These are phyloP conservation scores for Grosmannia huntii DNA, from an alignment of 2,329 filamentous ascomycete species.

Conservation along the genomic window DNA sequence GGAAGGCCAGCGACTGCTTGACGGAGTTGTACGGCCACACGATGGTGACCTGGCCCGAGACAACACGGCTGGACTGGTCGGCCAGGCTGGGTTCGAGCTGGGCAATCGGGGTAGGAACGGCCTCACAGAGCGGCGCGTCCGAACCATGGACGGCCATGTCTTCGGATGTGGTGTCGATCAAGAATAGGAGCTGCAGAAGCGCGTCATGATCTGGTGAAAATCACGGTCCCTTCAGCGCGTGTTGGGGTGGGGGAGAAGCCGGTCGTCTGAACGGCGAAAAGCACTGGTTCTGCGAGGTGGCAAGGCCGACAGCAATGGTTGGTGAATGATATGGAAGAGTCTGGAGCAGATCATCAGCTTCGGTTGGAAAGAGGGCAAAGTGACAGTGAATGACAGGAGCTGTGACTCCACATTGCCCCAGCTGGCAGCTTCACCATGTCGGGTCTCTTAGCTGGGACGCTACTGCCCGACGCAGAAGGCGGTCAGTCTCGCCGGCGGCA, in stretches of 20 bases:
- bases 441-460: not conserved
- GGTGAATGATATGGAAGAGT: not conserved
- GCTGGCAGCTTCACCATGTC: not conserved
- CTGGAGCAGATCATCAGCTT: not conserved
- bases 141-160: not conserved
- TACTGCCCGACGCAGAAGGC: not conserved
- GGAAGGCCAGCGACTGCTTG: conserved; percentile 58
- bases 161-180: not conserved
- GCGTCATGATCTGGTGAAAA: not conserved
- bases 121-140: conserved; percentile 7
- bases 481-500: not conserved
- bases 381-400: not conserved
- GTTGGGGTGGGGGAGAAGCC: not conserved
- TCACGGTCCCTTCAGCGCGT: not conserved
- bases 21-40: conserved; percentile 86
- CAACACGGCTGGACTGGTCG: conserved; percentile 25
- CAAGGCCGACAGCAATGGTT: not conserved
- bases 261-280: not conserved
- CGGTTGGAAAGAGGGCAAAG: not conserved
- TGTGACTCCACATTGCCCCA: not conserved
- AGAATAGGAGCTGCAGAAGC: not conserved
- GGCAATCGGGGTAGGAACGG: conserved; percentile 31
- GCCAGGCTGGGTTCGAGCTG: conserved; percentile 36
- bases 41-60: conserved; percentile 68
- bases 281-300: not conserved